Evolutionary conservation across 768 basidiomycete species (phyloP).

Genomic region (Pleurotus giganteus): DNA sequence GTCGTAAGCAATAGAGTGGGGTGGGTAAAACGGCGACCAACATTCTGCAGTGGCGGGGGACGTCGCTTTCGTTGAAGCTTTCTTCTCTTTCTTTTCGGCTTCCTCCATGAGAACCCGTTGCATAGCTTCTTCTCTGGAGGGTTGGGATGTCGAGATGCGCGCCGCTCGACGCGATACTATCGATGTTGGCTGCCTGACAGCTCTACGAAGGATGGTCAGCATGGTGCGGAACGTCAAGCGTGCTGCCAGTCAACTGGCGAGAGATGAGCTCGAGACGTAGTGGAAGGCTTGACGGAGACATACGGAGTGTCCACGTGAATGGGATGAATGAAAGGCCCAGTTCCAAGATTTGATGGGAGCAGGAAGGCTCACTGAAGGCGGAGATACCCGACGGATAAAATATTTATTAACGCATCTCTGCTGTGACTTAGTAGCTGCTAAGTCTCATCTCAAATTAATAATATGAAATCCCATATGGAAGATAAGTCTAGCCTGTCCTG

Average conservation of each 20-base stretch:
- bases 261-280: not conserved
- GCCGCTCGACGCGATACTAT: not conserved
- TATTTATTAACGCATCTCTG: too few relatives aligned
- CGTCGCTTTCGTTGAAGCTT: not conserved
- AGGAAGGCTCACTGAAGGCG: not conserved
- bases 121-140: not conserved
- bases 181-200: not conserved
- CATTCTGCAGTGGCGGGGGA: constrained; percentile 4
- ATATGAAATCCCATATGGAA: not conserved
- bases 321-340: not conserved
- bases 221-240: constrained; percentile 1
- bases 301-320: not conserved
- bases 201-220: not conserved
- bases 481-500: not conserved
- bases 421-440: not conserved
- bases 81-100: constrained; percentile 6
- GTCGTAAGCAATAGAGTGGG: constrained; percentile 3
- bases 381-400: constrained; percentile 4
- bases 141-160: not conserved
- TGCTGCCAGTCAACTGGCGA: constrained; percentile 6
- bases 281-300: not conserved
- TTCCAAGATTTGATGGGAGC: not conserved
- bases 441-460: not conserved
- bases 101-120: constrained; percentile 6
- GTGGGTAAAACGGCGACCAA: not conserved